Conservation (phyloP, 2,329 filamentous ascomycete species). For the Septoria petroselini region DNA sequence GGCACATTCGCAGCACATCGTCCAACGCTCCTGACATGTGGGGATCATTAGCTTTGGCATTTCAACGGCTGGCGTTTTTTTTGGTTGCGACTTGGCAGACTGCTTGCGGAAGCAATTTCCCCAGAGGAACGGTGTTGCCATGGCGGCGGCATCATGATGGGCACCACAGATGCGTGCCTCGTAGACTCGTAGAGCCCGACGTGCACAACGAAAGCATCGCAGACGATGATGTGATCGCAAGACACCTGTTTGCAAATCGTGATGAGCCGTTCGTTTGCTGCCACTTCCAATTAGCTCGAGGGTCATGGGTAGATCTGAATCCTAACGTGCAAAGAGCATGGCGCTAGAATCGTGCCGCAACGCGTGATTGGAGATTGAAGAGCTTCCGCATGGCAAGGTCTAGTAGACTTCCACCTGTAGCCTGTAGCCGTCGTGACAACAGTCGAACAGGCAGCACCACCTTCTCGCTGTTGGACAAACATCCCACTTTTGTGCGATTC, state of each 20-base stretch:
- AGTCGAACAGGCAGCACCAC: too few species aligned
- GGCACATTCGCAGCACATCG: neutral
- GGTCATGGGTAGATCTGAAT: neutral
- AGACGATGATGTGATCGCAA: neutral
- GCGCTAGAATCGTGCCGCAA: neutral
- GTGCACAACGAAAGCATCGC: neutral
- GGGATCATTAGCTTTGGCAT: neutral
- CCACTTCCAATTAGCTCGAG: neutral
- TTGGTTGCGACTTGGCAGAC: neutral
- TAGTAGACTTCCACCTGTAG: too few species aligned
- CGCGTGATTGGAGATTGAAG: too few species aligned
- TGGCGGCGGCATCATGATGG: too few species aligned
- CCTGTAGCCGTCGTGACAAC: too few species aligned
- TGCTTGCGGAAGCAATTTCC: neutral
- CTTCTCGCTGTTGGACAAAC: too few species aligned
- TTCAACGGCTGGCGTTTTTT: neutral
- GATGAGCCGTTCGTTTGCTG: neutral
- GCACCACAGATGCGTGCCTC: neutral
- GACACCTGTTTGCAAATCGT: neutral
- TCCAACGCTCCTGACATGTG: neutral
- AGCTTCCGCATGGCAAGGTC: too few species aligned
- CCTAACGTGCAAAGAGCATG: neutral
- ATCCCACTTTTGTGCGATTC: too few species aligned
- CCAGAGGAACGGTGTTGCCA: neutral
- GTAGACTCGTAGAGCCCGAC: neutral